Evolutionary conservation across 73 alveolate genomes (phyloP).

Genomic region (Tetrahymena elliotti): DNA sequence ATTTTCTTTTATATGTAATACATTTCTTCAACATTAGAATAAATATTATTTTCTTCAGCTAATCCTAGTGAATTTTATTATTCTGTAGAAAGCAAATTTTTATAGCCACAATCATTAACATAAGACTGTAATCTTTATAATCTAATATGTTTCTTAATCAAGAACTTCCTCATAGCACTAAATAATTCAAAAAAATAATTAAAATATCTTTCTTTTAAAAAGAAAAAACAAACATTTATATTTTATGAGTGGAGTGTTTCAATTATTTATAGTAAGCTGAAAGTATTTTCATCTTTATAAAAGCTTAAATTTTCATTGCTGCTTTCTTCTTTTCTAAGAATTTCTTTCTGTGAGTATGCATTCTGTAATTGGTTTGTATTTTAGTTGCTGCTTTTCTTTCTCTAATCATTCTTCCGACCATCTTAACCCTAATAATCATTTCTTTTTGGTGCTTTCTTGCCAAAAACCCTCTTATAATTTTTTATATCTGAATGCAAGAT

Average conservation of each 20-base stretch:
- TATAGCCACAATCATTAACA: background rate
- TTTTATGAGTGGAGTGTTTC: background rate
- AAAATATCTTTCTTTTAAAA: background rate
- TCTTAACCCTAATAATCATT: background rate
- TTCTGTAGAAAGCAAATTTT: background rate
- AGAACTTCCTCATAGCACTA: background rate
- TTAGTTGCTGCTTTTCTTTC: background rate
- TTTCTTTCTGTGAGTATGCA: background rate
- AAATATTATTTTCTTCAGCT: background rate
- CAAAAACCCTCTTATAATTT: background rate
- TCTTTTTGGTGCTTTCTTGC: background rate
- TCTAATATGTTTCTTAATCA: background rate
- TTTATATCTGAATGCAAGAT: background rate
- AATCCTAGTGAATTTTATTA: background rate
- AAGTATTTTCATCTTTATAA: background rate
- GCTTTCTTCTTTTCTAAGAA: background rate
- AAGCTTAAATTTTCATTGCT: background rate
- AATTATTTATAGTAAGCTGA: background rate
- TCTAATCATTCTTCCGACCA: background rate
- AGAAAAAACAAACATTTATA: background rate
- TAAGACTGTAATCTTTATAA: background rate
- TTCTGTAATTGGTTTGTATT: background rate
- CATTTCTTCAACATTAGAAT: background rate
- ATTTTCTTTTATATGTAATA: background rate
- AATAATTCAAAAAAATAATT: background rate